These are phyloP conservation scores for Acanthamoeba comandoni DNA, from an alignment of 208 protist species.

Conservation along the genomic window DNA sequence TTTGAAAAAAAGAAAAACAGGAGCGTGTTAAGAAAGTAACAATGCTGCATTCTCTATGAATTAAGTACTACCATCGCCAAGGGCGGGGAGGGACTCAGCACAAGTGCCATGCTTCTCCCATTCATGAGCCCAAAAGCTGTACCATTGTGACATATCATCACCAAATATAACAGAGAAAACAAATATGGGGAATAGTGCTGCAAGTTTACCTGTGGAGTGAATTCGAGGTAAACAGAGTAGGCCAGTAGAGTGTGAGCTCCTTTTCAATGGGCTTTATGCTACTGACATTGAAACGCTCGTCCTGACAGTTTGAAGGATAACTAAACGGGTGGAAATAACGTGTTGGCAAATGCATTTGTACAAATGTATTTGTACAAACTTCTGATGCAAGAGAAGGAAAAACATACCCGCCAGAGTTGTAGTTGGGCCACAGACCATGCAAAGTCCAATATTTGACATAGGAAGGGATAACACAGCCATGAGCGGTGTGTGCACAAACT, in stretches of 20 bases:
- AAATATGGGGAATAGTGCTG: neutral
- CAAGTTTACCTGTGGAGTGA: slow-evolving; percentile 47
- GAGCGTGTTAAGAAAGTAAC: too few relatives aligned
- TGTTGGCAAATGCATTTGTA: neutral
- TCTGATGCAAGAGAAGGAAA: neutral
- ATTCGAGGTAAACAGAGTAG: slow-evolving; percentile 45
- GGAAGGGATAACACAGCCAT: slow-evolving; percentile 36
- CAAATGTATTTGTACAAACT: neutral
- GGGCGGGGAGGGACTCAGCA: neutral
- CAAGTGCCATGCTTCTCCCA: slow-evolving; percentile 72
- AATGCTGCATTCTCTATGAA: neutral
- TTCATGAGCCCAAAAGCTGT: slow-evolving; percentile 74
- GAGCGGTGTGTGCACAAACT: slow-evolving; percentile 29
- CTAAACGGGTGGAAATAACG: neutral
- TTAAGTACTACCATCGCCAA: neutral
- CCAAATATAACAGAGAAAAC: neutral
- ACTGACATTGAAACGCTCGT: slow-evolving; percentile 24
- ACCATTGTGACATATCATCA: too few relatives aligned
- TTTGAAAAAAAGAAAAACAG: neutral
- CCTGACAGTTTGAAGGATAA: slow-evolving; percentile 53
- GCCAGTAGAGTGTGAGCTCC: slow-evolving; percentile 50
- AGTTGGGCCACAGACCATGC: slow-evolving; percentile 72
- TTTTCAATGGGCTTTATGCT: slow-evolving; percentile 51
- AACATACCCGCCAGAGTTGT: slow-evolving; percentile 40
- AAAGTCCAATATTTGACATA: slow-evolving; percentile 69